Evolutionary conservation across 2,329 filamentous ascomycete species (phyloP), one percentile per base, ranked within the genome.

Genomic region (Phialophora tarda): DNA sequence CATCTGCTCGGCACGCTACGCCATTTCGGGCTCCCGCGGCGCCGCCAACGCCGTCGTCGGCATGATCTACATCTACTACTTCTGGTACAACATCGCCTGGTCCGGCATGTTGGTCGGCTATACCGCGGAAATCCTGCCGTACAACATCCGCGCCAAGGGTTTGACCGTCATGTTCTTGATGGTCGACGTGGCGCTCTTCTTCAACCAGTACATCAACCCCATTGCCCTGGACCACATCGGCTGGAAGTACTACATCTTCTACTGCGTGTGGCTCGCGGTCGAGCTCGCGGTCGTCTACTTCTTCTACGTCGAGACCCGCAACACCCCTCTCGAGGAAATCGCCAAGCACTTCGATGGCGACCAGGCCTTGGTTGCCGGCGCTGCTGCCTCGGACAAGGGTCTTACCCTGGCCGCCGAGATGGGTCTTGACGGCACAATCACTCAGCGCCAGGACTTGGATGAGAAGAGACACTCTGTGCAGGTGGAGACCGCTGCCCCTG

Each of bases 261-360:
- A 77, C 72, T 76, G 74, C 69, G 69, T 72, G 28, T 78, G 74
- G 71, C 71, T 78, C n/a, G 68, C 62, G 2, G 61, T 77, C 50
- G 75, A 77, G 44, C 64, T 77, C 1, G 59, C 71, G 5, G 69
- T 77, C 38, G 77, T 79, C 23, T 79, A 71, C 62, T 77, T 77
- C 72, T 77, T 73, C 69, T 79, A 77, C 62, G 62, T 71, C 12
- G 69, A 92, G 79, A 91, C 89, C 21, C 87, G 86, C 73, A 88
- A 89, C 7, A 87, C 88, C 0, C 91, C 88, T 1, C 85, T 91
- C 0, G 89, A 91, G 75, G 88, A 90, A 75, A 84, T 90, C 68
- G 86, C 88, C 55, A 85, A 85, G 73, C 89, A 91, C 75, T 91
- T 91, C 72, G 89, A 91, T 71, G 89, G 88, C 47, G 84, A 87